Evolutionary conservation across 345 rosid species (phyloP).

Genomic region (Sisymbrium irio): DNA sequence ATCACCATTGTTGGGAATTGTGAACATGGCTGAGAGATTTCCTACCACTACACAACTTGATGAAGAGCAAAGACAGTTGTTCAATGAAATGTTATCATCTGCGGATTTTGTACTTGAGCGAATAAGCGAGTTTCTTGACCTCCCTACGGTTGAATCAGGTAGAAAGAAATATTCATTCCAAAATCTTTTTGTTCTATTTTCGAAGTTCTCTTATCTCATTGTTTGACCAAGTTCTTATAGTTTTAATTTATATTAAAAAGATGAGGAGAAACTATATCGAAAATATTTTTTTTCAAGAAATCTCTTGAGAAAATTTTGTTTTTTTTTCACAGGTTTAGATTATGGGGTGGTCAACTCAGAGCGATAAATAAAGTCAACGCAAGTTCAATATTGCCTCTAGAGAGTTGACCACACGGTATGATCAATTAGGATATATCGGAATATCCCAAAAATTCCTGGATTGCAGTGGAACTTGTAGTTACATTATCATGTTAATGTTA

Average conservation of each 20-base stretch:
- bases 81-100: not conserved
- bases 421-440: not conserved
- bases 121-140: not conserved
- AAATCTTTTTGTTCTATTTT: not conserved
- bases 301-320: not conserved
- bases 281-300: not conserved
- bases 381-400: not conserved
- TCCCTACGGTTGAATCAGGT: not conserved
- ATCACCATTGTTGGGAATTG: not conserved
- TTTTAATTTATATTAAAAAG: not conserved
- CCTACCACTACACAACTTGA: not conserved
- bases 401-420: not conserved
- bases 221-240: not conserved
- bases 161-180: not conserved
- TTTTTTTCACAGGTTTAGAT: not conserved
- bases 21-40: not conserved
- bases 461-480: not conserved
- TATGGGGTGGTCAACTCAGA: not conserved
- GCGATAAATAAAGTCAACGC: not conserved
- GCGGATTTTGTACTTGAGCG: not conserved
- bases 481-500: not conserved
- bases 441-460: not conserved
- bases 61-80: not conserved
- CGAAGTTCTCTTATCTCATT: not conserved
- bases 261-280: not conserved